Base-by-base conservation (phyloP, 1,284 basidiomycete species). In the Trichosporon coremiiforme region DNA sequence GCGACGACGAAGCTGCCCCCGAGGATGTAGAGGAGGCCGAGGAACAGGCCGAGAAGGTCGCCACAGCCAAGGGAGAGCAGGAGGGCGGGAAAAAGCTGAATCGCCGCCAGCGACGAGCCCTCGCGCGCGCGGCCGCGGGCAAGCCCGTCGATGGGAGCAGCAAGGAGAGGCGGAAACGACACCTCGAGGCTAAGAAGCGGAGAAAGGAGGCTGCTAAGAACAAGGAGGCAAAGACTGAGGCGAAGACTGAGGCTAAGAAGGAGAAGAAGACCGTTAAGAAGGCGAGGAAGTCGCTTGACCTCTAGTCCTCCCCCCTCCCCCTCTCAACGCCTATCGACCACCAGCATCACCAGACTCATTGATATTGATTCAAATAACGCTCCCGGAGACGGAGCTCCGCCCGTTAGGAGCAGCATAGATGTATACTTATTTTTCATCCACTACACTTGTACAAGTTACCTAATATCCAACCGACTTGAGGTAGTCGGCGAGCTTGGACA, bases 401-500 rank as follows among this genome's bases (percentile, higher is more conserved):
- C n/a, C n/a, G n/a, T n/a, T n/a, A n/a, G n/a, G n/a, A 10, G 4
- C 7, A 6, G 9, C 20, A 2, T 15, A 15, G 22, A 67, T 68
- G 66, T 68, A 31, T 63, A 50, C 64, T 65, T 50, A 45, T 33
- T 41, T 31, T 65, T 25, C 38, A 65, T 60, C 57, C 33, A 8
- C 5, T 33, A 60, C 57, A 53, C 1, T 9, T n/a, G n/a, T n/a
- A n/a, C n/a, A n/a, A n/a, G n/a, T n/a, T 53, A 53, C 13, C 76
- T 82, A 85, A 77, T 84, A 85, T 57, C 81, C 81, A 36, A 87
- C 88, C 66, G 83, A 78, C 79, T 89, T 91, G 79, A 96, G 86
- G 83, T 95, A 95, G 83, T 94, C 91, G 36, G 89, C 93, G 35
- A 96, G 85, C 29, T 80, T 84, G 83, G 93, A 90, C 33, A 93